These are phyloP conservation scores for Vigna mungo DNA, from an alignment of 306 rosid species.

Conservation along the genomic window DNA sequence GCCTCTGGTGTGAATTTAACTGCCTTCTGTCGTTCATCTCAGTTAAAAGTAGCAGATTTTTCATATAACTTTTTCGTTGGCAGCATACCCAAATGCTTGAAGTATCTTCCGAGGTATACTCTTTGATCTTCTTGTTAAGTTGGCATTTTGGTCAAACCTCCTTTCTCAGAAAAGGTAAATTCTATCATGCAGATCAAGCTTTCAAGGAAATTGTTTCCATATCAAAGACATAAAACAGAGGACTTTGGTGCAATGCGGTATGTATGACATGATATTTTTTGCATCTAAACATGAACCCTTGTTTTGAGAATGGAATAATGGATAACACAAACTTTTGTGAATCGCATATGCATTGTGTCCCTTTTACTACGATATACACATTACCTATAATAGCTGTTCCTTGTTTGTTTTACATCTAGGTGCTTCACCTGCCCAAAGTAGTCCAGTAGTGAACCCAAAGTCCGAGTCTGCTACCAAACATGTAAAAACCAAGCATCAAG, in stretches of 20 bases:
- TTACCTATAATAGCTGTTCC: neutral
- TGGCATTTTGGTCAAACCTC: constrained; percentile 36
- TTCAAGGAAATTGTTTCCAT: constrained; percentile 93
- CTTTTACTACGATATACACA: neutral
- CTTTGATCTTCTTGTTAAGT: constrained; percentile 35
- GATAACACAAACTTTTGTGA: constrained; percentile 13
- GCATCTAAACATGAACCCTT: constrained; percentile 13
- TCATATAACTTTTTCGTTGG: constrained; percentile 94
- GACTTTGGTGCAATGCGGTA: constrained; percentile 75
- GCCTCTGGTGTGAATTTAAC: constrained; percentile 58
- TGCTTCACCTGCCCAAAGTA: constrained; percentile 60
- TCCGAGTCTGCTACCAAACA: constrained; percentile 45
- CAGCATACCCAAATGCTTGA: constrained; percentile 90
- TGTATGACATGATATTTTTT: constrained; percentile 29
- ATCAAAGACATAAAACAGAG: constrained; percentile 70
- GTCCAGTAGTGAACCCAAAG: constrained; percentile 52
- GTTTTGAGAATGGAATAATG: neutral
- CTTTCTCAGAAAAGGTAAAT: constrained; percentile 25
- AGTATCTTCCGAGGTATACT: constrained; percentile 74
- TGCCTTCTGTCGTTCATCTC: constrained; percentile 77
- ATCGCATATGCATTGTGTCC: constrained; percentile 5
- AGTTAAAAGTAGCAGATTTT: constrained; percentile 79
- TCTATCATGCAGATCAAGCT: constrained; percentile 70
- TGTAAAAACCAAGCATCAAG: constrained; percentile 56
- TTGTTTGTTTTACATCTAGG: constrained; percentile 45